phyloP scores from a whole-genome alignment of 164 flowering plant genomes.

The Echeveria elegans region DNA sequence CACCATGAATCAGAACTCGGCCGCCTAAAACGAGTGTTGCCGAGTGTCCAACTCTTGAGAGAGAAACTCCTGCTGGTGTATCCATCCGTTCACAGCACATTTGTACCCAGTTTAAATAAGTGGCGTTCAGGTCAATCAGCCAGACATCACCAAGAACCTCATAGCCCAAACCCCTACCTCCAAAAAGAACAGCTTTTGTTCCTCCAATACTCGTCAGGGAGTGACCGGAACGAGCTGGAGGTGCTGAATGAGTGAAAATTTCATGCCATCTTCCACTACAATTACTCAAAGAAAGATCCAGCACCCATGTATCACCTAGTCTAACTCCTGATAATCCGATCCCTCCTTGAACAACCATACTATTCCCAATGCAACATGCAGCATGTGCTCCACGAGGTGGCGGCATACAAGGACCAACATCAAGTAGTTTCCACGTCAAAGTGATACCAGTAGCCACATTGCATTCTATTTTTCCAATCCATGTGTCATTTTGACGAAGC shows the following conservation, averaged over 20 bases:
- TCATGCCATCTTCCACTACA: constrained; percentile 53
- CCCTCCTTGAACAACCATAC: constrained; percentile 85
- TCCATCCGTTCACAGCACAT: constrained; percentile 27
- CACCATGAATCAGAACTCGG: constrained; percentile 62
- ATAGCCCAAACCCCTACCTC: constrained; percentile 80
- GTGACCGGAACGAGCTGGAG: constrained; percentile 93
- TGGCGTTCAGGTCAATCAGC: constrained; percentile 46
- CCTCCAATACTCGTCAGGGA: constrained; percentile 60
- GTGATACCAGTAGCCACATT: constrained; percentile 33
- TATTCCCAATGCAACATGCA: constrained; percentile 47
- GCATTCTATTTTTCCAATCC: constrained; percentile 50
- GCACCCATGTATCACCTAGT: constrained; percentile 71
- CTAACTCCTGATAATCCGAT: constrained; percentile 59
- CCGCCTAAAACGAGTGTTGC: constrained; percentile 69
- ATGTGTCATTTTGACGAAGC: constrained; percentile 76
- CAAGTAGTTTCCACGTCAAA: constrained; percentile 65
- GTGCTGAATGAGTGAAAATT: constrained; percentile 39
- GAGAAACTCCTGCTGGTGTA: constrained; percentile 43
- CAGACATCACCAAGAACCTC: constrained; percentile 80
- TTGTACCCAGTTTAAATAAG: constrained; percentile 45
- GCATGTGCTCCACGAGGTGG: constrained; percentile 94
- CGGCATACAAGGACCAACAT: constrained; percentile 49
- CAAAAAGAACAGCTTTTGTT: constrained; percentile 48
- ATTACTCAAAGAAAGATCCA: constrained; percentile 51
- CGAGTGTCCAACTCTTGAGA: constrained; percentile 89